A percentile compares a stretch with the other conserved stretches of the same genome.
phyloP scores from a whole-genome alignment of 148 eudicot species.

The Vaccinium corymbosum region DNA sequence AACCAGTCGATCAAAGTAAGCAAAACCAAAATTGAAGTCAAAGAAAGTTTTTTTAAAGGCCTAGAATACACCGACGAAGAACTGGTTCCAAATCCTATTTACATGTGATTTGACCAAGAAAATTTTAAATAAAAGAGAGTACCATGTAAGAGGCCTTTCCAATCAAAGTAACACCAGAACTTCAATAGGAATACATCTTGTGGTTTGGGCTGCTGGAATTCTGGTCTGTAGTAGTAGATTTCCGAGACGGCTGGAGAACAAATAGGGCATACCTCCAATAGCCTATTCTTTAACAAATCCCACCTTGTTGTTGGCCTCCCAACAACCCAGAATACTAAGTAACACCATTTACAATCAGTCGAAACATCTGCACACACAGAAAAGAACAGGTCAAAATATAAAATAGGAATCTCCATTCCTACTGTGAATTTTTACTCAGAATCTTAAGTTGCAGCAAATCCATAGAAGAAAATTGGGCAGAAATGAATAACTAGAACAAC shows the following conservation, averaged over 20 bases:
- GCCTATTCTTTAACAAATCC: conserved; percentile 24
- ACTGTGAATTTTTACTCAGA: neutral
- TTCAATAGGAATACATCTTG: conserved; percentile 27
- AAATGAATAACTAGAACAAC: neutral
- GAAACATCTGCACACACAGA: conserved; percentile 16
- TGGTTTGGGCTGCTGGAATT: conserved; percentile 34
- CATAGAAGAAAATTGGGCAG: neutral
- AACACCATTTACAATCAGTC: conserved; percentile 33
- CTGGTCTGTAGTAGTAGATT: conserved; percentile 30
- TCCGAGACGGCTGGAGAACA: conserved; percentile 24
- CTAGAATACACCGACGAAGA: neutral
- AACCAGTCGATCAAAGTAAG: neutral
- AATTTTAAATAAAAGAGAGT: neutral
- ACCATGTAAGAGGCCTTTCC: conserved; percentile 32
- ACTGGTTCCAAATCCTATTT: neutral
- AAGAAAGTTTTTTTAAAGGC: neutral
- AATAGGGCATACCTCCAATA: conserved; percentile 27
- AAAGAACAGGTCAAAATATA: neutral
- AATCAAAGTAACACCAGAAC: conserved; percentile 27
- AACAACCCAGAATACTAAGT: conserved; percentile 29
- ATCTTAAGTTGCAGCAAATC: neutral
- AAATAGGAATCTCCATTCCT: neutral
- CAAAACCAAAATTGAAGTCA: conserved; percentile 6
- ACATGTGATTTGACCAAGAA: neutral
- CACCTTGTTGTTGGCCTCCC: conserved; percentile 29